These are phyloP conservation scores for Mollisia scopiformis DNA, from an alignment of 2,329 filamentous ascomycete genomes.

Conservation along the genomic window DNA sequence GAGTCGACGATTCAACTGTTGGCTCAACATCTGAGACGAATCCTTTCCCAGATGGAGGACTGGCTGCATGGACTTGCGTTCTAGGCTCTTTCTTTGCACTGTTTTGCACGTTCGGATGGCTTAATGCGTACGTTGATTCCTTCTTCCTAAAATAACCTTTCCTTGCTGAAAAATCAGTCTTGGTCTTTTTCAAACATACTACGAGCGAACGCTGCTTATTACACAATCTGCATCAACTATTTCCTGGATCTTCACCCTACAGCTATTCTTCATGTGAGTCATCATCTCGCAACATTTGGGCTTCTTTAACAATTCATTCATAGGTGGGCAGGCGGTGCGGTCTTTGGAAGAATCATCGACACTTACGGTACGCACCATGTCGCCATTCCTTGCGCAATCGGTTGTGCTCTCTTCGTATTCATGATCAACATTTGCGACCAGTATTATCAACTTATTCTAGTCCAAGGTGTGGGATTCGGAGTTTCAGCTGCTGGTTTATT, in stretches of 20 bases:
- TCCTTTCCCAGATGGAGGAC: conserved; percentile 53
- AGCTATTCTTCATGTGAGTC: conserved; percentile 51
- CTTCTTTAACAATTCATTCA: neutral
- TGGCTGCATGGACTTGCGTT: conserved; percentile 58
- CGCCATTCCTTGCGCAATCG: conserved; percentile 52
- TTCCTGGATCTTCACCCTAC: conserved; percentile 61
- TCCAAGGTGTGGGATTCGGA: conserved; percentile 48
- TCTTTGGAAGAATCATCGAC: conserved; percentile 66
- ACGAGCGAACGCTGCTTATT: conserved; percentile 49
- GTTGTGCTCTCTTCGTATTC: conserved; percentile 64
- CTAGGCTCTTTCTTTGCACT: conserved; percentile 45
- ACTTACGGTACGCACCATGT: conserved; percentile 61
- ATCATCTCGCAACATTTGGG: neutral
- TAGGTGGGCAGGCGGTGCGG: conserved; percentile 48
- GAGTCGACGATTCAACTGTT: neutral
- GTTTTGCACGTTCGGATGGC: conserved; percentile 52
- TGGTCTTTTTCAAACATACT: conserved; percentile 62
- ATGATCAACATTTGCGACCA: conserved; percentile 60
- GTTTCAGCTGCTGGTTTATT: conserved; percentile 48
- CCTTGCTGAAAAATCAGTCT: conserved; percentile 28
- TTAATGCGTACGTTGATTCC: conserved; percentile 43
- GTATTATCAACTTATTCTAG: conserved; percentile 56
- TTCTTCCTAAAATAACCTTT: neutral
- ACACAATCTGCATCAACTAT: conserved; percentile 54
- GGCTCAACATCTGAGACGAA: neutral